Conservation (phyloP, 768 basidiomycete species). For the Austroboletus eburneus region DNA sequence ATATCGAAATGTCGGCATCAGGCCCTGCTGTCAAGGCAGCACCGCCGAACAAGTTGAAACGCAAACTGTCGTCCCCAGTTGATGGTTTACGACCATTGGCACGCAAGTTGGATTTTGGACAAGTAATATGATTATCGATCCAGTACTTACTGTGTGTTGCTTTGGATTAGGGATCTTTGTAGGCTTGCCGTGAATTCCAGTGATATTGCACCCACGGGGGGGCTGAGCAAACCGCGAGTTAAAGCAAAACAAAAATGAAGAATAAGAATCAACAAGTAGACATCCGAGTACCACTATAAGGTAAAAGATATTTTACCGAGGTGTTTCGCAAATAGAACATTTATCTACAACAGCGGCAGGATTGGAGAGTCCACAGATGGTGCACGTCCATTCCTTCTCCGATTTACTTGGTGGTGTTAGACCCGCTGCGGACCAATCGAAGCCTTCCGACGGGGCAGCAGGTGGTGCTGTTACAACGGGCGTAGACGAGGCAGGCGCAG, state of each 20-base stretch:
- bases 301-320: slow-evolving; percentile 26
- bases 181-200: slow-evolving; percentile 2
- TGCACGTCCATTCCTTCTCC: slow-evolving; percentile 37
- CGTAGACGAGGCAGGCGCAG: not conserved
- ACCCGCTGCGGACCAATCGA: slow-evolving; percentile 40
- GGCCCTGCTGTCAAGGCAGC: slow-evolving; percentile 51
- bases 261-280: slow-evolving; percentile 12
- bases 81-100: slow-evolving; percentile 59
- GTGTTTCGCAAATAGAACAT: slow-evolving; percentile 49
- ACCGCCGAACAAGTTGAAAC: slow-evolving; percentile 57
- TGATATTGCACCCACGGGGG: not conserved
- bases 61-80: slow-evolving; percentile 58
- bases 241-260: slow-evolving; percentile 7
- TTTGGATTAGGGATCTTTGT: not conserved
- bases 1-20: slow-evolving; percentile 49
- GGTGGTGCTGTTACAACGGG: not conserved
- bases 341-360: slow-evolving; percentile 39
- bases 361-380: slow-evolving; percentile 42
- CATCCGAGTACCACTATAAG: slow-evolving; percentile 7
- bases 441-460: slow-evolving; percentile 17
- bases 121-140: slow-evolving; percentile 21
- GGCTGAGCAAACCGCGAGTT: not conserved
- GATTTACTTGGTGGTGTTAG: slow-evolving; percentile 25
- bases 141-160: no score
- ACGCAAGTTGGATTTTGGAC: slow-evolving; percentile 68